These are phyloP conservation scores for Parascedosporium putredinis DNA, from an alignment of 2,329 filamentous ascomycete genomes.

Conservation along the genomic window DNA sequence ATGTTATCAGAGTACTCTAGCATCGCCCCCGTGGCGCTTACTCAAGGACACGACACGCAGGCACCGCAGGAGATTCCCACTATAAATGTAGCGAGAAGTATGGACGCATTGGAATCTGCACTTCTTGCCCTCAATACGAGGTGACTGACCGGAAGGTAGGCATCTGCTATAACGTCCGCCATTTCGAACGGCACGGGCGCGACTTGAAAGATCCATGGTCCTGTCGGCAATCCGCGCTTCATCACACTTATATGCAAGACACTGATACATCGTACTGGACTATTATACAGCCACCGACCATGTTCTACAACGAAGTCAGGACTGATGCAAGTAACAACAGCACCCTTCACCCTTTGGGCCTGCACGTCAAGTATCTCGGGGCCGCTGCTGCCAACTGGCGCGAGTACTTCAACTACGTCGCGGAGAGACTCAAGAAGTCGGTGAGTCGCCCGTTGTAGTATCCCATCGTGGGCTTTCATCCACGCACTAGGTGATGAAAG, in stretches of 20 bases:
- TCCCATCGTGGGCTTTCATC: too few species aligned
- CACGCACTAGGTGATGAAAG: too few species aligned
- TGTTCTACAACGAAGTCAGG: not conserved
- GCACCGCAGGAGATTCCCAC: too few species aligned
- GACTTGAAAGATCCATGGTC: not conserved
- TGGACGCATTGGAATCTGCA: not conserved
- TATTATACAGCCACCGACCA: not conserved
- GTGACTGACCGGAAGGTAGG: not conserved
- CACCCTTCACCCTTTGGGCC: not conserved
- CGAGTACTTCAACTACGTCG: not conserved
- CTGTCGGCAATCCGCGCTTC: not conserved
- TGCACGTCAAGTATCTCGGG: not conserved
- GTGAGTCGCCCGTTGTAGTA: too few species aligned
- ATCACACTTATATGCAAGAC: not conserved
- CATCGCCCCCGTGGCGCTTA: not conserved
- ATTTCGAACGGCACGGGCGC: not conserved
- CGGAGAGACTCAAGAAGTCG: not conserved
- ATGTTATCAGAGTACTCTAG: not conserved
- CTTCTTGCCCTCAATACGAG: not conserved
- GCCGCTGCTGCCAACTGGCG: not conserved
- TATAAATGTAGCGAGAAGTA: too few species aligned
- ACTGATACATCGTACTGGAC: not conserved
- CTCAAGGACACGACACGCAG: not conserved
- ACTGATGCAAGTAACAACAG: not conserved
- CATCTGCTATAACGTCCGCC: not conserved